Percentiles rank a stretch among this genome's conserved stretches.
Conservation (phyloP, 2,329 filamentous ascomycete genomes). For the Allantophomopsis lycopodina region DNA sequence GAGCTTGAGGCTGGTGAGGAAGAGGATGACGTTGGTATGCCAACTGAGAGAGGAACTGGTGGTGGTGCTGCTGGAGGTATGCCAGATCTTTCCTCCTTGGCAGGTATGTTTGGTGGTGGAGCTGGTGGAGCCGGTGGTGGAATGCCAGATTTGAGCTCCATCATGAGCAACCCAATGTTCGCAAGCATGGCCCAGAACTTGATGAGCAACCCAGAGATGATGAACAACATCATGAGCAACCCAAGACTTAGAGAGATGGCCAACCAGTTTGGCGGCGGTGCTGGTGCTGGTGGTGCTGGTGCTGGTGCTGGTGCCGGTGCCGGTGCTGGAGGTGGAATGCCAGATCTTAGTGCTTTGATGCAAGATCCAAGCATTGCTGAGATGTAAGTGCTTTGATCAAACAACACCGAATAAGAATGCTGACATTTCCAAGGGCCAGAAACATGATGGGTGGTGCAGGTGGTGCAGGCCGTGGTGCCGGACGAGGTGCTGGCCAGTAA, state of each 20-base stretch:
- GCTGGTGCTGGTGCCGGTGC: constrained; percentile 27
- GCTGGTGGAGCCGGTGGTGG: constrained; percentile 51
- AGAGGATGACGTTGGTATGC: constrained; percentile 32
- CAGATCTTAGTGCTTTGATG: constrained; percentile 77
- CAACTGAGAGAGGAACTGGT: constrained; percentile 32
- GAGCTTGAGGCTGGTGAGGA: constrained; percentile 50
- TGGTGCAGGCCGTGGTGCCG: constrained; percentile 14
- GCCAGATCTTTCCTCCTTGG: constrained; percentile 58
- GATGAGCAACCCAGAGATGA: constrained; percentile 91
- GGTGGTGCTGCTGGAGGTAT: constrained; percentile 43
- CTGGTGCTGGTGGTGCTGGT: constrained; percentile 31
- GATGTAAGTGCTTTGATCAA: constrained; percentile 50
- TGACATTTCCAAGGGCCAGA: constrained; percentile 31
- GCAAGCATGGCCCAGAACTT: constrained; percentile 91
- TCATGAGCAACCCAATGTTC: constrained; percentile 99
- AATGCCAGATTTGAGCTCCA: constrained; percentile 74
- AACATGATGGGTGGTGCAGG: constrained; percentile 52
- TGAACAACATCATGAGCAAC: constrained; percentile 90
- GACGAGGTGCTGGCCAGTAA: constrained; percentile 11
- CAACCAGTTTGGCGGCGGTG: constrained; percentile 55
- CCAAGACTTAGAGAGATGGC: constrained; percentile 81
- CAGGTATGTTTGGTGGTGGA: constrained; percentile 55
- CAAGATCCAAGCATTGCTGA: constrained; percentile 83
- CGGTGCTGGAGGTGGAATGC: constrained; percentile 68
- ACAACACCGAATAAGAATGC: constrained; percentile 6